A percentile compares a stretch with the other conserved stretches of the same genome.
phyloP scores from a whole-genome alignment of 1,139 yeast genomes.

The Pichia sp. region DNA sequence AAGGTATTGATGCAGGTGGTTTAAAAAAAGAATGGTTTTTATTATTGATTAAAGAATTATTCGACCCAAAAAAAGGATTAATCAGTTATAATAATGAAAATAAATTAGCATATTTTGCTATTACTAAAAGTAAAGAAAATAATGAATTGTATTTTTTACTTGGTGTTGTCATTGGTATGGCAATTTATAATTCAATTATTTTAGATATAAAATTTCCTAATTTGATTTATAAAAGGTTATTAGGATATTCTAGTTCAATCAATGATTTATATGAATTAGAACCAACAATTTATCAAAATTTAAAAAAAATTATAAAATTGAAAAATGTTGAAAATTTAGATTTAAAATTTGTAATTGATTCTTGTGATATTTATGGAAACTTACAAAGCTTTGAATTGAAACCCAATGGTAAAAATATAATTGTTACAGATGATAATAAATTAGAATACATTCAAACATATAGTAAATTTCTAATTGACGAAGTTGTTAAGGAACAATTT shows the following conservation, averaged over 20 bases:
- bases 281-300: constrained; percentile 59
- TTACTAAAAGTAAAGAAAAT: constrained; percentile 15
- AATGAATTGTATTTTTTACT: constrained; percentile 62
- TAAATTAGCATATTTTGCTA: constrained; percentile 66
- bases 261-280: constrained; percentile 61
- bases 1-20: constrained; percentile 95
- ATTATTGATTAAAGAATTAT: constrained; percentile 60
- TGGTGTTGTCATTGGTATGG: constrained; percentile 83
- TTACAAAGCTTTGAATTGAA: constrained; percentile 44
- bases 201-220: constrained; percentile 72
- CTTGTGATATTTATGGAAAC: constrained; percentile 36
- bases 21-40: constrained; percentile 89
- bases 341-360: constrained; percentile 43
- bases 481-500: constrained; percentile 48
- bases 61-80: constrained; percentile 60
- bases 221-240: constrained; percentile 67
- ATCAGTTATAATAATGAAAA: constrained; percentile 63
- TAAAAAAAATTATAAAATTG: constrained; percentile 44
- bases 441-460: constrained; percentile 56
- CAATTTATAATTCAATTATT: constrained; percentile 84
- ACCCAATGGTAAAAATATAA: constrained; percentile 45
- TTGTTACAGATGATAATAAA: constrained; percentile 53
- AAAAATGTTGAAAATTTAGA: constrained; percentile 36
- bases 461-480: constrained; percentile 52
- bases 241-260: constrained; percentile 45